Evolutionary conservation across 1,139 yeast genomes (phyloP), one percentile per base, ranked within the genome.

Genomic region (Taiozyma sp.): DNA sequence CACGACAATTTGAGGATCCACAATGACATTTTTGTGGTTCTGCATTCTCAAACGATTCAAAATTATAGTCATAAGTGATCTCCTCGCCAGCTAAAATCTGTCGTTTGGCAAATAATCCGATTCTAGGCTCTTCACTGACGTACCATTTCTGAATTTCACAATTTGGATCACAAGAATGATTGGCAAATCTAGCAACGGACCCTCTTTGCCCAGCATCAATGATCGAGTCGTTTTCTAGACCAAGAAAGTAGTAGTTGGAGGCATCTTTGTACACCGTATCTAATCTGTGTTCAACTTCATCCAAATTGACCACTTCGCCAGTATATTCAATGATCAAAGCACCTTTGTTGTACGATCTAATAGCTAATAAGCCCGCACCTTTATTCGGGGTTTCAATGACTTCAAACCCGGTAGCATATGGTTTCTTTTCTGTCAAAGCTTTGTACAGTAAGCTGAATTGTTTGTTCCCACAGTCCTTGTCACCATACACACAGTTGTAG

Each of bases 131-230:
- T 3, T 67, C 70, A 45, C 68, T 59, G 28, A 72, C 74, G 37
- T 56, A 61, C 77, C 77, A 73, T 51, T 70, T 70, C 56, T 73
- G 74, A 69, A 73, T 70, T 46, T 65, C 69, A 26, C 70, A 59
- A 52, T 73, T 72, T 35, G 77, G 76, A 44, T 62, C 57, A 58
- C 77, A 73, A 1, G 76, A 72, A 51, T 73, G 77, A 54, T 73
- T 73, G 7, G 69, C 74, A 57, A 70, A 73, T 44, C 75, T 57
- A 1, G 77, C 76, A 4, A 67, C 70, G 0, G 75, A 71, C 2
- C 77, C 77, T 32, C 68, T 59, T 30, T 56, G 59, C 11, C 73
- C 72, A 21, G 71, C 65, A 55, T 73, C 77, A 47, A 73, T 71
- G 6, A 70, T 68, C 30, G 62, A 55, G 3, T 73, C 71, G 43